Percentiles rank a stretch among this genome's conserved stretches.
Evolutionary conservation across 768 basidiomycete genomes (phyloP).

Genomic region (Clitopilus passeckerianus): DNA sequence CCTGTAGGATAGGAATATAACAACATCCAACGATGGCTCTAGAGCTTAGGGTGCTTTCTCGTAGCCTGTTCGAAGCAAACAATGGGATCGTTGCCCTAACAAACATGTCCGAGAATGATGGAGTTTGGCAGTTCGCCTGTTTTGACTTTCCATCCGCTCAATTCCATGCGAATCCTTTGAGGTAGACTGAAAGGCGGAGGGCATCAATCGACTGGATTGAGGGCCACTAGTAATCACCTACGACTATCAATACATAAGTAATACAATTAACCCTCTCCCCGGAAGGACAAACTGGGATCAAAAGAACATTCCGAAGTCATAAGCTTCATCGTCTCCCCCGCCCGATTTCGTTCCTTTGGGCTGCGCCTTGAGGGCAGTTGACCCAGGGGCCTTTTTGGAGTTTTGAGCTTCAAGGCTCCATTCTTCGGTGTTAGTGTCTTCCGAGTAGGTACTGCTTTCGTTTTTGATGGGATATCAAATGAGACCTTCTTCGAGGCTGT

Average conservation of each 20-base stretch:
- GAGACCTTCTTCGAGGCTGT: slow-evolving; percentile 45
- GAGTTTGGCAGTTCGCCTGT: too few relatives aligned
- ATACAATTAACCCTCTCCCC: not conserved
- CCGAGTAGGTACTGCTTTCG: not conserved
- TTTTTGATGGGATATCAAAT: slow-evolving; percentile 28
- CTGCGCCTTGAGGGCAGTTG: slow-evolving; percentile 11
- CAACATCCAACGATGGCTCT: too few relatives aligned
- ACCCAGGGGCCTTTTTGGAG: slow-evolving; percentile 8
- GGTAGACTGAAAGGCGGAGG: too few relatives aligned
- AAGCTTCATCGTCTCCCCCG: slow-evolving; percentile 30
- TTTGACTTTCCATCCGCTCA: too few relatives aligned
- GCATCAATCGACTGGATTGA: too few relatives aligned
- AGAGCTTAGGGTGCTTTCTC: too few relatives aligned
- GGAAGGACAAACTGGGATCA: not conserved
- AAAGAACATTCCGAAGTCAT: slow-evolving; percentile 45
- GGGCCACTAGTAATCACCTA: not conserved
- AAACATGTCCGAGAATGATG: too few relatives aligned
- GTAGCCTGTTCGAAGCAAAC: too few relatives aligned
- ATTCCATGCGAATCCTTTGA: too few relatives aligned
- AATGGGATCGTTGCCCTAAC: too few relatives aligned
- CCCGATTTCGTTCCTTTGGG: slow-evolving; percentile 19
- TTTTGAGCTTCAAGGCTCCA: slow-evolving; percentile 9
- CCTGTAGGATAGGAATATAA: too few relatives aligned
- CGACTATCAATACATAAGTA: not conserved
- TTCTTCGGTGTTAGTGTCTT: not conserved